Conservation (phyloP, 1,139 yeast genomes). For the Candida mesenterica region DNA sequence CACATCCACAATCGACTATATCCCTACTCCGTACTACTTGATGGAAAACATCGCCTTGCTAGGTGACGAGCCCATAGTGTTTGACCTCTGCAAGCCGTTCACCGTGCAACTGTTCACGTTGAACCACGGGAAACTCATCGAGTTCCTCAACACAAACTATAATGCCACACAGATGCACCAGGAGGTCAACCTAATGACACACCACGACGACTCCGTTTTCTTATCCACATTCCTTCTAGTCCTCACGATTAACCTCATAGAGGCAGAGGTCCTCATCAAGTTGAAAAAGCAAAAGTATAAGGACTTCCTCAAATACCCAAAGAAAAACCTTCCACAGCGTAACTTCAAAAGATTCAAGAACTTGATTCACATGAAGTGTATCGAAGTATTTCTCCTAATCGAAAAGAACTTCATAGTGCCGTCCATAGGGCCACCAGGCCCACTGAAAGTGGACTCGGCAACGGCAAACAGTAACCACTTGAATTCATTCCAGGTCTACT, state of each 20-base stretch:
- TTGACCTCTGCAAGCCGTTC: conserved; percentile 22
- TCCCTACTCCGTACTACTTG: conserved; percentile 14
- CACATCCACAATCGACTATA: conserved; percentile 10
- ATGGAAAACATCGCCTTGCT: conserved; percentile 16
- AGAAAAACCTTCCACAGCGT: conserved; percentile 15
- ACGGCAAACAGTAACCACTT: conserved; percentile 14
- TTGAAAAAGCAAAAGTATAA: conserved; percentile 27
- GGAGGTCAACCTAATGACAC: conserved; percentile 22
- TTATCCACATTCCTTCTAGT: conserved; percentile 31
- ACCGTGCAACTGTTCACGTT: conserved; percentile 30
- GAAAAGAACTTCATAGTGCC: conserved; percentile 33
- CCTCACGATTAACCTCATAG: conserved; percentile 29
- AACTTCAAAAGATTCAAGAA: conserved; percentile 28
- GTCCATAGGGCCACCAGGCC: conserved; percentile 15
- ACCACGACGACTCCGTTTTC: conserved; percentile 32
- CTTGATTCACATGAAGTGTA: conserved; percentile 29
- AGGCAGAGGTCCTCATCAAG: conserved; percentile 34
- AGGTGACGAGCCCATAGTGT: conserved; percentile 16
- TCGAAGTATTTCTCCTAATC: conserved; percentile 28
- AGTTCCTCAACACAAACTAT: conserved; percentile 24
- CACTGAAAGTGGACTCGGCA: conserved; percentile 4
- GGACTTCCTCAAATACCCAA: conserved; percentile 21
- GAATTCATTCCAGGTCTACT: conserved; percentile 31
- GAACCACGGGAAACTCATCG: conserved; percentile 24
- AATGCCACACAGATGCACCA: conserved; percentile 12